These are phyloP conservation scores for Haplosporangium sp. DNA, from an alignment of 371 early-diverging fungal species.

Conservation along the genomic window DNA sequence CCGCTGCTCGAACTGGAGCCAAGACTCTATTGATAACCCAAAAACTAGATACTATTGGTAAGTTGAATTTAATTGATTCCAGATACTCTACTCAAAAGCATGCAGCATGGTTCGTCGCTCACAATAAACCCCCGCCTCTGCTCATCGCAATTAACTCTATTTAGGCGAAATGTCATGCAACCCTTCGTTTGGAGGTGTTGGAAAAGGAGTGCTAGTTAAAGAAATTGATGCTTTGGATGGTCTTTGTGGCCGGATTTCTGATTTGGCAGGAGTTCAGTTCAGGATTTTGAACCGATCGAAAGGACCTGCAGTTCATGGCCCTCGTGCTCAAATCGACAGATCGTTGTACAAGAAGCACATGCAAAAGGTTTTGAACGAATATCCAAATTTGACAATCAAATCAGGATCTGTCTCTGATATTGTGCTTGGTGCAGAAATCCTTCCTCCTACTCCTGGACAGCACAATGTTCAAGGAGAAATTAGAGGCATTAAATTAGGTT, in stretches of 20 bases:
- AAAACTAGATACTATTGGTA: constrained; percentile 80
- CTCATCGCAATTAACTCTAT: background rate
- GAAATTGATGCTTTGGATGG: constrained; percentile 92
- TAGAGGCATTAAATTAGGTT: constrained; percentile 59
- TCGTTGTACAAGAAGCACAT: constrained; percentile 82
- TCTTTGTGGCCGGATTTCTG: constrained; percentile 82
- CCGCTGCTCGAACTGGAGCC: constrained; percentile 86
- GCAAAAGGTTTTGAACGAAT: constrained; percentile 70
- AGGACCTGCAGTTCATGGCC: constrained; percentile 91
- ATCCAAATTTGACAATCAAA: constrained; percentile 79
- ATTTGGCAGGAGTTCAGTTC: constrained; percentile 88
- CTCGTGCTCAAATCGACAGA: constrained; percentile 88
- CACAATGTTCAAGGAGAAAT: constrained; percentile 52
- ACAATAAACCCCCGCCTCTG: background rate
- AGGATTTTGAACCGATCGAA: constrained; percentile 87
- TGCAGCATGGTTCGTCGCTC: background rate
- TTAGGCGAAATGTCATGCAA: constrained; percentile 91
- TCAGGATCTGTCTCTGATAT: constrained; percentile 83
- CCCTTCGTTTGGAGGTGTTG: constrained; percentile 90
- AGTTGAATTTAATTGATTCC: background rate
- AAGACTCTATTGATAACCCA: constrained; percentile 84
- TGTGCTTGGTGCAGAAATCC: constrained; percentile 61
- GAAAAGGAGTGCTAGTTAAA: constrained; percentile 84
- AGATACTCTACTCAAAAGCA: background rate
- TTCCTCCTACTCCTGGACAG: constrained; percentile 39